Conservation (phyloP, 2,329 filamentous ascomycete species). For the Talaromyces sp. region DNA sequence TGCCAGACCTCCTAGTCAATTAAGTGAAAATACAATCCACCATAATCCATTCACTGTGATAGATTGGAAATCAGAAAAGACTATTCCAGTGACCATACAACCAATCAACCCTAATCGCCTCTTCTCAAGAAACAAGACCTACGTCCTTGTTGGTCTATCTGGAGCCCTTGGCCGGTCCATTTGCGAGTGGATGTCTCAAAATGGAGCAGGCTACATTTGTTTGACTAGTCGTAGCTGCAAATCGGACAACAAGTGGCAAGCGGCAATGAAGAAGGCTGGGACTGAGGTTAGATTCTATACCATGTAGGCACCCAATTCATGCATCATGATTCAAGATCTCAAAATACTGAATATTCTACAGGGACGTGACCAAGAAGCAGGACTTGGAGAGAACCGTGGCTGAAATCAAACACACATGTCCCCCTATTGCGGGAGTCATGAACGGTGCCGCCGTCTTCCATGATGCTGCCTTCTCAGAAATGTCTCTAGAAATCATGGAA, state of each 20-base stretch:
- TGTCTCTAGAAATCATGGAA: conserved; percentile 27
- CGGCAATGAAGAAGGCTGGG: neutral
- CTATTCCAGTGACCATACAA: neutral
- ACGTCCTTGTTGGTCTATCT: conserved; percentile 57
- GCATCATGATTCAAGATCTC: neutral
- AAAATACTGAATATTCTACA: neutral
- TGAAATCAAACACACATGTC: neutral
- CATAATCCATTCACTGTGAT: neutral
- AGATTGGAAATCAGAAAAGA: neutral
- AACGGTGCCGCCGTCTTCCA: conserved; percentile 47
- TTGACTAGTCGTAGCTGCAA: conserved; percentile 44
- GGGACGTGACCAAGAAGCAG: conserved; percentile 28
- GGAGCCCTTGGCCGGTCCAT: conserved; percentile 57
- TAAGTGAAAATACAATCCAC: neutral
- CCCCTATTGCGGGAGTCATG: conserved; percentile 44
- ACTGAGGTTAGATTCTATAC: neutral
- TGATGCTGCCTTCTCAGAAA: conserved; percentile 31
- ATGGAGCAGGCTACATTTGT: conserved; percentile 52
- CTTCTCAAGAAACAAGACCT: conserved; percentile 35
- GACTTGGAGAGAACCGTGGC: conserved; percentile 31
- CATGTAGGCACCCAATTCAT: neutral
- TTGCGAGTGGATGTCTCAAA: conserved; percentile 47
- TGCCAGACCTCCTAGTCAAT: neutral
- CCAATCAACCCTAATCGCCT: conserved; percentile 13
- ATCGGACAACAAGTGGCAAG: neutral